Evolutionary conservation across 768 basidiomycete genomes (phyloP).

Genomic region (Rhodocollybia butyracea): DNA sequence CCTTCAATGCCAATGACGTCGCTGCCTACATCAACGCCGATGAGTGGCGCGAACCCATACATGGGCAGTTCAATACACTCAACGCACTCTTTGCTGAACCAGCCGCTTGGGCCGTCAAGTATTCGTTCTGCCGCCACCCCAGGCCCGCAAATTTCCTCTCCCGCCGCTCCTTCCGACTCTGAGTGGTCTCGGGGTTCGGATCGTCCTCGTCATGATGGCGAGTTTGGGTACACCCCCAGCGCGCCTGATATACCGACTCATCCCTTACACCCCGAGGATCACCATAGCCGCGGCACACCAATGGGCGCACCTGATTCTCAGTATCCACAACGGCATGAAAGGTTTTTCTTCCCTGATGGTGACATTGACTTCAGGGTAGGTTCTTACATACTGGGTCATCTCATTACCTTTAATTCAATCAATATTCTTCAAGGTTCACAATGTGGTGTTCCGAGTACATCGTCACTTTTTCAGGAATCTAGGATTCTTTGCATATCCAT

Average conservation of each 20-base stretch:
- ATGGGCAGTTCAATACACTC: not conserved
- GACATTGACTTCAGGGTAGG: constrained; percentile 1
- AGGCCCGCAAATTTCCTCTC: too few species aligned
- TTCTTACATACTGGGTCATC: not conserved
- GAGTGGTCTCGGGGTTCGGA: too few species aligned
- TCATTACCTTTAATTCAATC: not conserved
- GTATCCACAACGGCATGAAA: not conserved
- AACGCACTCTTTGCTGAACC: not conserved
- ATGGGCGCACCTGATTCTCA: too few species aligned
- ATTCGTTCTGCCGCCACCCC: too few species aligned
- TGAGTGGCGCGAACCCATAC: not conserved
- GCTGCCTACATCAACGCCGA: not conserved
- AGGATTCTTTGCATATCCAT: not conserved
- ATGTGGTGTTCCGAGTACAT: constrained; percentile 1
- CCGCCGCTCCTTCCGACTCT: too few species aligned
- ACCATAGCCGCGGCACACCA: not conserved
- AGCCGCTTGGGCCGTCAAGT: too few species aligned
- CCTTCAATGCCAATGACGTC: not conserved
- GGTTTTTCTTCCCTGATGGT: not conserved
- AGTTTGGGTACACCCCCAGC: too few species aligned
- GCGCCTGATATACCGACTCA: too few species aligned
- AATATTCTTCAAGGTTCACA: not conserved
- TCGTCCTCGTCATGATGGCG: too few species aligned
- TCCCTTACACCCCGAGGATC: not conserved
- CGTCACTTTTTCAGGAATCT: not conserved